Evolutionary conservation across 768 basidiomycete species (phyloP).

Genomic region (Macrolepiota albuminosa): DNA sequence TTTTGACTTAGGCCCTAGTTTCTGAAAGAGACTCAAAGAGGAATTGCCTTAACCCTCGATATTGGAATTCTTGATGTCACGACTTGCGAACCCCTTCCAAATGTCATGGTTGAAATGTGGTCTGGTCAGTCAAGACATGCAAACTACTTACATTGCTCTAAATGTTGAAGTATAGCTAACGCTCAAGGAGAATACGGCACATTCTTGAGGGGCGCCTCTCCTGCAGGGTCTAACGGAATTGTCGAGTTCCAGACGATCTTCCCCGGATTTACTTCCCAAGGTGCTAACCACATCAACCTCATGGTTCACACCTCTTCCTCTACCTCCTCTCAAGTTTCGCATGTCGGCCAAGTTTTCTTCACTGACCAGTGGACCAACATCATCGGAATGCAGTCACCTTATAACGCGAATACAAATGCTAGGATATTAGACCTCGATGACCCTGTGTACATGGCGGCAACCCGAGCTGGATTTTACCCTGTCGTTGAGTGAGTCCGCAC

Average conservation of each 20-base stretch:
- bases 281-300: conserved; percentile 33
- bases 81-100: conserved; percentile 32
- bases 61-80: conserved; percentile 33
- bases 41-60: conserved; percentile 32
- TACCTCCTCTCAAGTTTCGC: conserved; percentile 21
- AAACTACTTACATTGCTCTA: neutral
- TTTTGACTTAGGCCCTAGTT: neutral
- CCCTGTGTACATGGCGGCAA: conserved; percentile 20
- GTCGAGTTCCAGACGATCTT: conserved; percentile 34
- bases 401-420: conserved; percentile 25
- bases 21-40: conserved; percentile 17
- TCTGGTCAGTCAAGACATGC: conserved; percentile 2
- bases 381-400: conserved; percentile 23
- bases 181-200: conserved; percentile 28
- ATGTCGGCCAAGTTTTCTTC: conserved; percentile 37
- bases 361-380: conserved; percentile 29
- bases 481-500: conserved; percentile 20
- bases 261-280: conserved; percentile 29
- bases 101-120: conserved; percentile 31
- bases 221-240: conserved; percentile 29
- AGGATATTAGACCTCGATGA: conserved; percentile 27
- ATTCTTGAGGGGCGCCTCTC: conserved; percentile 32
- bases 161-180: conserved; percentile 22
- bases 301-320: conserved; percentile 27
- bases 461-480: conserved; percentile 21